Evolutionary conservation across 2,329 filamentous ascomycete genomes (phyloP), one percentile per base, ranked within the genome.

Genomic region (Clathrospora elynae): DNA sequence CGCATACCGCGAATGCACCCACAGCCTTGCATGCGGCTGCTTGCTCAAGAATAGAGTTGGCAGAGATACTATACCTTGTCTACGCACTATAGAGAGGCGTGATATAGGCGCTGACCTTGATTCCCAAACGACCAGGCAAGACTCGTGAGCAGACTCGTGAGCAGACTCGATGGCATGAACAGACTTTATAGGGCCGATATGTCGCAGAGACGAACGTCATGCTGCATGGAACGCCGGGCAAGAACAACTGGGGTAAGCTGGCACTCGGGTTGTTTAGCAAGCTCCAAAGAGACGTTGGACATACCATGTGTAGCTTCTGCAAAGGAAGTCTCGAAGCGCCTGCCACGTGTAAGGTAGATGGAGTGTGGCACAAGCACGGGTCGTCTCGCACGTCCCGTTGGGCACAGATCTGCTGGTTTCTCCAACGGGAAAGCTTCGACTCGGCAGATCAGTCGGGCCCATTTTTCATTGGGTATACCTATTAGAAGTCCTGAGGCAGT

Each of bases 361-460:
- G 14, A 34, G 22, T 30, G 47, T 34, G 47, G 42, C 25, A 35
- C 42, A 39, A 26, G 33, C 35, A 43, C 51, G 55, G 54, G 48
- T 57, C 56, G 56, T 41, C 48, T 53, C 56, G 54, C 39, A 38
- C 35, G 24, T 37, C 35, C 39, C 39, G 42, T 51, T 51, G 46
- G 52, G 49, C 22, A 36, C 42, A 41, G 44, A 49, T 47, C 42
- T 38, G 18, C 17, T 25, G 24, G 42, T 23, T 28, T 30, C 18
- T 41, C 31, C 16, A 30, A 39, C 47, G 42, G 42, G 47, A 51
- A 49, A 53, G 55, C 51, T 39, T 48, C 55, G 41, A 36, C 38
- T 35, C 26, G 42, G 47, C 42, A 34, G 45, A 55, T 53, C 49
- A 41, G 39, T 45, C 31, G 38, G 42, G 45, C 29, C 36, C 33